Evolutionary conservation across 192 early-diverging fungal genomes (phyloP).

Genomic region (Coemansia sp.): DNA sequence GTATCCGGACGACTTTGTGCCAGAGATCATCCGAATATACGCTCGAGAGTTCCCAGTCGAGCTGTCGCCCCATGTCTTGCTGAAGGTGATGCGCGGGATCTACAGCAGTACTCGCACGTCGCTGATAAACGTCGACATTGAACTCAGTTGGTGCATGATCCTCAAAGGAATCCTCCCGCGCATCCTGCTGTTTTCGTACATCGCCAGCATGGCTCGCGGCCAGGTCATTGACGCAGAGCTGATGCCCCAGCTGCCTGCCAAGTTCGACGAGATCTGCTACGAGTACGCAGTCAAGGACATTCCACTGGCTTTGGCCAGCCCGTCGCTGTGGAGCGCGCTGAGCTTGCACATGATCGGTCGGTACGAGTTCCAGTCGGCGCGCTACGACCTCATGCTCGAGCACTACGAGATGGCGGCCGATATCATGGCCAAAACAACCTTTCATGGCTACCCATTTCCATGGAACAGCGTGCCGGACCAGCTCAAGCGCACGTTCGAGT

Average conservation of each 20-base stretch:
- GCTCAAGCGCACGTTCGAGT: conserved; percentile 46
- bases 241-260: conserved; percentile 40
- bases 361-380: conserved; percentile 51
- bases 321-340: conserved; percentile 47
- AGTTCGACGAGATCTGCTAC: conserved; percentile 53
- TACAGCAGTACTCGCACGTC: conserved; percentile 47
- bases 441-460: conserved; percentile 44
- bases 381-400: conserved; percentile 50
- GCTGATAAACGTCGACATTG: conserved; percentile 47
- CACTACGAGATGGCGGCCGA: conserved; percentile 51
- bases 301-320: conserved; percentile 24
- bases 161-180: conserved; percentile 49
- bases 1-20: conserved; percentile 35
- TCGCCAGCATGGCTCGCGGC: conserved; percentile 51
- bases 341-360: conserved; percentile 44
- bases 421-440: conserved; percentile 33
- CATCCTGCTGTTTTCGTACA: conserved; percentile 44
- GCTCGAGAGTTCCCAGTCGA: conserved; percentile 41
- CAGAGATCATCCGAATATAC: conserved; percentile 39
- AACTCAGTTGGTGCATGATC: conserved; percentile 49
- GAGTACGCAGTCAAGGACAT: conserved; percentile 36
- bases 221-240: conserved; percentile 39
- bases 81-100: conserved; percentile 47
- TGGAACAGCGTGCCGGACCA: conserved; percentile 28
- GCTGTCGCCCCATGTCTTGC: conserved; percentile 36